Conservation (phyloP, 345 rosid genomes). For the Pugionium dolabratum region DNA sequence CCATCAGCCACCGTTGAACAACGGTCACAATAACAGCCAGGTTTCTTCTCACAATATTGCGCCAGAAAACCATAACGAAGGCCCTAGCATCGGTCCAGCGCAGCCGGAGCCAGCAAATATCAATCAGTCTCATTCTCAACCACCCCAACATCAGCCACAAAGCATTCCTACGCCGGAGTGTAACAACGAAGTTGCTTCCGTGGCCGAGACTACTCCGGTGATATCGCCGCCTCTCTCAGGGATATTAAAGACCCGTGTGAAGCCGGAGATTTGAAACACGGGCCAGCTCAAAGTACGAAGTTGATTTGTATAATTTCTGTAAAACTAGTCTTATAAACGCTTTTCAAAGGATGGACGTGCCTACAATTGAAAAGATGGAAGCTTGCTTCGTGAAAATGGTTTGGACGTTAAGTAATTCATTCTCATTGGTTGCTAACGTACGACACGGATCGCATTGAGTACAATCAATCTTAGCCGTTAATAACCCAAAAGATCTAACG, state of each 20-base stretch:
- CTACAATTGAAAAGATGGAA: too few species aligned
- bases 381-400: too few species aligned
- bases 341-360: too few species aligned
- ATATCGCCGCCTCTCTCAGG: conserved; percentile 38
- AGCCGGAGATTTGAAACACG: conserved; percentile 64
- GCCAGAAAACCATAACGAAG: conserved; percentile 49
- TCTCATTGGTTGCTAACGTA: too few species aligned
- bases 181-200: conserved; percentile 28
- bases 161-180: conserved; percentile 45
- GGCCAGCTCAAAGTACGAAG: conserved; percentile 16
- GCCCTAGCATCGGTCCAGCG: conserved; percentile 55
- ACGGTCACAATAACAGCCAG: conserved; percentile 41
- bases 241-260: conserved; percentile 55
- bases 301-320: conserved; percentile 49
- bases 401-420: too few species aligned
- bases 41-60: conserved; percentile 31
- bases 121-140: conserved; percentile 32
- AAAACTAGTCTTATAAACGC: conserved; percentile 47
- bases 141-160: conserved; percentile 27
- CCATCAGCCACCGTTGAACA: conserved; percentile 48
- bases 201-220: conserved; percentile 30
- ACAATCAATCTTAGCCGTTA: too few species aligned
- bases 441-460: too few species aligned
- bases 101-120: conserved; percentile 43
- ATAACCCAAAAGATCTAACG: too few species aligned